Conservation (phyloP, 2,329 filamentous ascomycete species). For the Sporothrix dimorphospora region DNA sequence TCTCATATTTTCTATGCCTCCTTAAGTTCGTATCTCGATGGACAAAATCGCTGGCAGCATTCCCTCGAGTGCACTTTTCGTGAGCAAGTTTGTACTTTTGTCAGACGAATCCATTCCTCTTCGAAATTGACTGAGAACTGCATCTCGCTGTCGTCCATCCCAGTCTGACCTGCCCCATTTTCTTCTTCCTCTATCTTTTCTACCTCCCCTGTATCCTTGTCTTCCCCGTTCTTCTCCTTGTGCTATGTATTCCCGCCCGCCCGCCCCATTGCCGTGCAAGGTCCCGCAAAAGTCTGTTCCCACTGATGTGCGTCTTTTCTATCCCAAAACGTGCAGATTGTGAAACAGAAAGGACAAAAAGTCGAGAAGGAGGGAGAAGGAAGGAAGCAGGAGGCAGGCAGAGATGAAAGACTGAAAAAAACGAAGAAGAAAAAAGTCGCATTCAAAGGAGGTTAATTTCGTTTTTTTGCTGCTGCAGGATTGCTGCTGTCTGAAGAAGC, state of each 20-base stretch:
- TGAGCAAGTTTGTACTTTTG: slow-evolving; percentile 4
- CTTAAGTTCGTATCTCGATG: background rate
- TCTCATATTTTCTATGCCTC: too few relatives aligned
- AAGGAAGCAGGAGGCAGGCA: background rate
- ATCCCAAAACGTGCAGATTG: slow-evolving; percentile 14
- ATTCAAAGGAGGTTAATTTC: background rate
- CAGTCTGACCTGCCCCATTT: background rate
- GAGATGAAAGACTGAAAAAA: background rate
- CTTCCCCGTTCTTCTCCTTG: slow-evolving; percentile 5
- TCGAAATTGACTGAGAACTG: background rate
- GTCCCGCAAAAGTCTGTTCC: slow-evolving; percentile 1
- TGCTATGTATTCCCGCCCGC: background rate
- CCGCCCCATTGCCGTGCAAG: slow-evolving; percentile 12
- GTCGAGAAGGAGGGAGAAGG: background rate
- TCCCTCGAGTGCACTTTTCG: background rate
- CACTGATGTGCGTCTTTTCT: slow-evolving; percentile 18
- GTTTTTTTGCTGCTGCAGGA: background rate
- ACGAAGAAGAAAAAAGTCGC: background rate
- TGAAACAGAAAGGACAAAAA: slow-evolving; percentile 13
- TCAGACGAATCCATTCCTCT: background rate
- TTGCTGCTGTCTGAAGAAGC: slow-evolving; percentile 9
- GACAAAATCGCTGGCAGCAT: background rate
- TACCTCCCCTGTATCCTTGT: slow-evolving; percentile 8
- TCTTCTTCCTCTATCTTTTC: slow-evolving; percentile 2
- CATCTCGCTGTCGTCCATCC: background rate